Percentiles rank a stretch among this genome's conserved stretches.
phyloP scores from a whole-genome alignment of 2,329 filamentous ascomycete species.

The Stenocarpella maydis region DNA sequence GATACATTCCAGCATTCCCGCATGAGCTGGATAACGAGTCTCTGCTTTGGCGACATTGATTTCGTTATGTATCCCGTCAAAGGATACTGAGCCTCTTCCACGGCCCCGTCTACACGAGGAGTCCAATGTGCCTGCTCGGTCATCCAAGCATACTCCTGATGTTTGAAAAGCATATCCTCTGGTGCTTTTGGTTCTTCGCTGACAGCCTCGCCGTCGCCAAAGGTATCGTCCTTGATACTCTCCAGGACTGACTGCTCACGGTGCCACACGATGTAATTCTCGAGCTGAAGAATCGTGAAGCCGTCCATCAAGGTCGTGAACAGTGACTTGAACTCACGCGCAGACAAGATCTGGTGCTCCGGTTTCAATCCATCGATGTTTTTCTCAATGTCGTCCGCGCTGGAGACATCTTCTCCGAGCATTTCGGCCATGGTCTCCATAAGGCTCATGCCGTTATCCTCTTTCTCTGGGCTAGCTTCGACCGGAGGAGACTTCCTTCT shows the following conservation, averaged over 20 bases:
- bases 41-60: slow-evolving; percentile 49
- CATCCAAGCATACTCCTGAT: slow-evolving; percentile 49
- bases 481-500: slow-evolving; percentile 17
- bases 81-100: slow-evolving; percentile 36
- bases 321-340: slow-evolving; percentile 53
- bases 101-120: slow-evolving; percentile 41
- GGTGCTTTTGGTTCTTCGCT: neutral
- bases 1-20: slow-evolving; percentile 59
- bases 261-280: slow-evolving; percentile 46
- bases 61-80: slow-evolving; percentile 44
- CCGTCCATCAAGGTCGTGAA: slow-evolving; percentile 49
- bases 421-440: slow-evolving; percentile 36
- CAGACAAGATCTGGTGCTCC: slow-evolving; percentile 48
- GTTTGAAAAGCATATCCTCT: neutral
- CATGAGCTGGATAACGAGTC: slow-evolving; percentile 53
- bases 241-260: slow-evolving; percentile 29
- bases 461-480: neutral
- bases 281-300: slow-evolving; percentile 58
- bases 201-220: neutral
- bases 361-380: slow-evolving; percentile 61
- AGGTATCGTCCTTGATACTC: slow-evolving; percentile 38
- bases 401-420: slow-evolving; percentile 39
- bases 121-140: slow-evolving; percentile 51
- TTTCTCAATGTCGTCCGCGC: slow-evolving; percentile 47
- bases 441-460: neutral